phyloP scores from a whole-genome alignment of 1,284 basidiomycete species.

The Cystobasidium slooffiae region DNA sequence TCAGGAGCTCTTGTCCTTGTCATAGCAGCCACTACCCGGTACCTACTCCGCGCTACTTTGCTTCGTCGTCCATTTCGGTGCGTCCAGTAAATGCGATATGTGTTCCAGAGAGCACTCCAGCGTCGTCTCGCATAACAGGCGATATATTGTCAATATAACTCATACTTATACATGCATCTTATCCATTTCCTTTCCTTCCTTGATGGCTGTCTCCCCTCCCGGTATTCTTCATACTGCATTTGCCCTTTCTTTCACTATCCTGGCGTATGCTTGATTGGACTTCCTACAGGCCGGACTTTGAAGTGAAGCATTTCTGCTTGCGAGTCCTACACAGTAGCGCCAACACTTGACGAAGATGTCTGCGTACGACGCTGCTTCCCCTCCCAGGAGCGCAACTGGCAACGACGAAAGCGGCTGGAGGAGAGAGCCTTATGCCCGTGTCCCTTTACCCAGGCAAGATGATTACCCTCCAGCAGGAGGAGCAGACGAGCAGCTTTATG shows the following conservation, averaged over 20 bases:
- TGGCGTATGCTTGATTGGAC: neutral
- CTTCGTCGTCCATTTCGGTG: conserved; percentile 10
- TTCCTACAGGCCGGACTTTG: too few relatives aligned
- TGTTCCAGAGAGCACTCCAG: neutral
- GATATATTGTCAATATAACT: too few relatives aligned
- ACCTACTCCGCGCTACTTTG: conserved; percentile 7
- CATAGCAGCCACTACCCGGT: too few relatives aligned
- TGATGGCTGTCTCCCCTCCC: neutral
- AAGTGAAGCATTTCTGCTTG: too few relatives aligned
- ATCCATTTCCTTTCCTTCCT: neutral
- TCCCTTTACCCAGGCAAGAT: conserved; percentile 16
- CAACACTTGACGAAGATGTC: neutral
- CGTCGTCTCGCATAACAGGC: too few relatives aligned
- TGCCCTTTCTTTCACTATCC: neutral
- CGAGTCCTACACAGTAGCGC: too few relatives aligned
- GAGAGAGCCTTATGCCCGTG: conserved; percentile 27
- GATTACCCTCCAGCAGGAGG: conserved; percentile 12
- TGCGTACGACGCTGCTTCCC: conserved; percentile 11
- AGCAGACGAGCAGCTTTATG: conserved; percentile 19
- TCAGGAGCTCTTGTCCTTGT: too few relatives aligned
- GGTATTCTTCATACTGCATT: neutral
- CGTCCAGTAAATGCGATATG: neutral
- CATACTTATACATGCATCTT: neutral
- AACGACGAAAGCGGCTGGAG: conserved; percentile 14
- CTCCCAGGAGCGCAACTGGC: conserved; percentile 15